Conservation (phyloP, 257 asterid species). For the Marsdenia floribunda region DNA sequence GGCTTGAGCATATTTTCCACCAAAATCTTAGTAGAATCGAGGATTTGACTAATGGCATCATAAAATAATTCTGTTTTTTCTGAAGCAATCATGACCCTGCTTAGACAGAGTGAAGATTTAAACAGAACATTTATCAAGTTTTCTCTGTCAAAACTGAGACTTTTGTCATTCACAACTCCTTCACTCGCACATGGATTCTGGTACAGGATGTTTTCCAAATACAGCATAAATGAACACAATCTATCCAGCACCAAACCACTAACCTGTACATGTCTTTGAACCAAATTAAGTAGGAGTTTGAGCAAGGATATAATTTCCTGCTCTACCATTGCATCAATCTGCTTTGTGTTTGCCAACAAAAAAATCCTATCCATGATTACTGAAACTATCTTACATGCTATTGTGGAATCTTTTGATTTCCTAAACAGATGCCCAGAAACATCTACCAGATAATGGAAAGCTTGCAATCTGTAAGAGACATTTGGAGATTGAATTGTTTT, state of each 20-base stretch:
- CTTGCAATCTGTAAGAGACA: constrained; percentile 43
- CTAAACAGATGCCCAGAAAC: constrained; percentile 48
- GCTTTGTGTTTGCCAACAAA: constrained; percentile 31
- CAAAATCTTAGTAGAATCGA: constrained; percentile 44
- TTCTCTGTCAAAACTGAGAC: constrained; percentile 23
- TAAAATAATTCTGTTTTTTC: constrained; percentile 36
- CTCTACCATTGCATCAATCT: constrained; percentile 30
- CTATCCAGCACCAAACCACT: constrained; percentile 45
- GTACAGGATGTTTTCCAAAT: constrained; percentile 34
- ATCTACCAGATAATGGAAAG: constrained; percentile 45
- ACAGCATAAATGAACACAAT: constrained; percentile 37
- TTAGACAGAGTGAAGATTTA: constrained; percentile 37
- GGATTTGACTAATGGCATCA: constrained; percentile 29
- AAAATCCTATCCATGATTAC: constrained; percentile 45
- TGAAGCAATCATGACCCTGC: constrained; percentile 51
- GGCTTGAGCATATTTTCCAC: constrained; percentile 38
- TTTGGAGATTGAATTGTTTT: constrained; percentile 36
- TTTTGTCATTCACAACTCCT: constrained; percentile 18
- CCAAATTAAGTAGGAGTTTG: constrained; percentile 39
- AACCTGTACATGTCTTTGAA: constrained; percentile 42
- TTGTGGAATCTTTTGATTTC: constrained; percentile 38
- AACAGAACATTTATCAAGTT: constrained; percentile 19
- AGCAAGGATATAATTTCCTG: constrained; percentile 60
- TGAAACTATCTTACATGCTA: constrained; percentile 41
- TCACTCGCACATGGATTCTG: constrained; percentile 22